Evolutionary conservation across 2,329 filamentous ascomycete species (phyloP).

Genomic region (Bipolaris sorokiniana): DNA sequence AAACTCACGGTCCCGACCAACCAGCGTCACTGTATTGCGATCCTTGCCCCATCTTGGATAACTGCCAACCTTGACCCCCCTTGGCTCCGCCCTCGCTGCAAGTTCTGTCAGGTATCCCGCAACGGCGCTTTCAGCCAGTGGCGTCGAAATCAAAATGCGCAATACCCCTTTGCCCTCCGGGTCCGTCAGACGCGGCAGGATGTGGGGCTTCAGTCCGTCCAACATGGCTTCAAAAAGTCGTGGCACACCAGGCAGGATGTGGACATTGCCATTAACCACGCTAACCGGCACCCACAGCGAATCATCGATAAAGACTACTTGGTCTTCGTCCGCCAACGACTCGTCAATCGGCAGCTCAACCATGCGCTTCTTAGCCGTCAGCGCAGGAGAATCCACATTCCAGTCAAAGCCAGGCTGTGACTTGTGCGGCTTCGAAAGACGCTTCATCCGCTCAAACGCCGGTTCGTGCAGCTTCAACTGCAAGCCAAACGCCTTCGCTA

Average conservation of each 20-base stretch:
- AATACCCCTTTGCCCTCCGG: conserved; percentile 81
- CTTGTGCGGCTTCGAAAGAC: conserved; percentile 74
- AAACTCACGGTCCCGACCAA: conserved; percentile 74
- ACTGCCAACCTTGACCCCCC: conserved; percentile 90
- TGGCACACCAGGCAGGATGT: conserved; percentile 91
- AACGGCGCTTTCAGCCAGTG: conserved; percentile 82
- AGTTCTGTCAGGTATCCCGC: conserved; percentile 83
- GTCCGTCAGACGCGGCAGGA: conserved; percentile 75
- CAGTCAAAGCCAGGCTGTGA: conserved; percentile 79
- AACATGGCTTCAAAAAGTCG: conserved; percentile 81
- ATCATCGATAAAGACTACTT: conserved; percentile 79
- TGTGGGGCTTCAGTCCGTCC: conserved; percentile 72
- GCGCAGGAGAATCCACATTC: conserved; percentile 78
- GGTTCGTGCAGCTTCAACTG: conserved; percentile 77
- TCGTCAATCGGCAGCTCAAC: conserved; percentile 81
- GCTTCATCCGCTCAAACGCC: conserved; percentile 82
- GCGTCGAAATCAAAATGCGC: conserved; percentile 84
- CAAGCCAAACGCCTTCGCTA: conserved; percentile 85
- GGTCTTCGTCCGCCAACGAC: conserved; percentile 66
- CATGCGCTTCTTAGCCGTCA: conserved; percentile 88
- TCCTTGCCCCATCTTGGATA: conserved; percentile 92
- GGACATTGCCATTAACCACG: conserved; percentile 89
- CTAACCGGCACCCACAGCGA: conserved; percentile 90
- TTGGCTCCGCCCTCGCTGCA: conserved; percentile 72
- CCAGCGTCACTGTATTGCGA: conserved; percentile 87